phyloP scores from a whole-genome alignment of 2,329 filamentous ascomycete genomes.

The Hyphodiscus sp. region DNA sequence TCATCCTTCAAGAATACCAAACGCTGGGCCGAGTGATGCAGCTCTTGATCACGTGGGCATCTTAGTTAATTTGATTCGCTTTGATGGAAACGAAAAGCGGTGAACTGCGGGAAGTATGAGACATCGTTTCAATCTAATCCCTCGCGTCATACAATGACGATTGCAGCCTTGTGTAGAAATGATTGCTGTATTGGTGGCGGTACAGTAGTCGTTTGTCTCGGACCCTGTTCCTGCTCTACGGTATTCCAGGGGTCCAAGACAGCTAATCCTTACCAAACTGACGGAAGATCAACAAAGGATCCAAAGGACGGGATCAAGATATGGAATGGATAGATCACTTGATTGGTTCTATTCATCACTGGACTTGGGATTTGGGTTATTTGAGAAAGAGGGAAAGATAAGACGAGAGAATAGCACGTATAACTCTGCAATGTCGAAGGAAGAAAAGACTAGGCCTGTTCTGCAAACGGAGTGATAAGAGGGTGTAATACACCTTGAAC shows the following conservation, averaged over 20 bases:
- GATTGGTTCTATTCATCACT: neutral
- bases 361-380: too few relatives aligned
- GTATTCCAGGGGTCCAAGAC: neutral
- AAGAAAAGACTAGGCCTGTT: too few relatives aligned
- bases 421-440: too few relatives aligned
- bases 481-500: neutral
- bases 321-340: neutral
- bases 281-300: neutral
- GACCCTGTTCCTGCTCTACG: neutral
- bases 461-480: too few relatives aligned
- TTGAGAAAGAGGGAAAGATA: too few relatives aligned
- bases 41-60: too few relatives aligned
- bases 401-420: too few relatives aligned
- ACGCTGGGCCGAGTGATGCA: too few relatives aligned
- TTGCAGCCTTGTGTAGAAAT: neutral
- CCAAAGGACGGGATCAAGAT: neutral
- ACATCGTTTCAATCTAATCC: neutral
- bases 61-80: too few relatives aligned
- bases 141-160: neutral
- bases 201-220: neutral
- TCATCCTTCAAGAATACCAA: too few relatives aligned
- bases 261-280: neutral
- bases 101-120: neutral
- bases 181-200: neutral
- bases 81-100: too few relatives aligned